These are phyloP conservation scores for Annulohypoxylon maeteangense DNA, from an alignment of 495 filamentous ascomycete species.

Conservation along the genomic window DNA sequence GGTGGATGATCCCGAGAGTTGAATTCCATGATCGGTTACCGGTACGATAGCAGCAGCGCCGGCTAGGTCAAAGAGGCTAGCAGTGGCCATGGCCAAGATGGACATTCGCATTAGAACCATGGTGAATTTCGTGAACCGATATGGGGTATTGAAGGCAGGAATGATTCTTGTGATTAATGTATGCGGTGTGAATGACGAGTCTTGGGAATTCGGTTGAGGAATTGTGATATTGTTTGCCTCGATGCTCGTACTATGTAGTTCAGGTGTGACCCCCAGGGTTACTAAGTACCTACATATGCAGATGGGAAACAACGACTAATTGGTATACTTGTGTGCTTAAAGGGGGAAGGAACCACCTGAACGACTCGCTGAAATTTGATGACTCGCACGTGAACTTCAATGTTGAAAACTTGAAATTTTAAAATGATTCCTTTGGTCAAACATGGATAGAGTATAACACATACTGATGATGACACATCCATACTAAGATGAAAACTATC, in stretches of 20 bases:
- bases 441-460: background rate
- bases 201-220: background rate
- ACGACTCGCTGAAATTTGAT: background rate
- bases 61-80: slow-evolving; percentile 7
- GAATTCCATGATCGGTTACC: background rate
- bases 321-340: background rate
- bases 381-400: background rate
- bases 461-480: background rate
- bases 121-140: background rate
- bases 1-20: background rate
- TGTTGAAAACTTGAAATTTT: background rate
- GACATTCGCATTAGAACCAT: slow-evolving; percentile 25
- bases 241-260: background rate
- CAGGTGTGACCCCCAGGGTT: slow-evolving; percentile 3
- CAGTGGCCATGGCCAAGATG: slow-evolving; percentile 4
- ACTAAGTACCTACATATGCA: too few relatives aligned
- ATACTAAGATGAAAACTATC: background rate
- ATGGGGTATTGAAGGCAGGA: background rate
- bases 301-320: background rate
- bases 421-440: background rate
- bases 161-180: background rate
- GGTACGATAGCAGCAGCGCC: background rate
- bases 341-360: slow-evolving; percentile 1
- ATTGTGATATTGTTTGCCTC: slow-evolving; percentile 13
- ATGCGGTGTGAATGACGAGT: background rate